phyloP scores from a whole-genome alignment of 495 filamentous ascomycete species.

The Lichenothelia convexa region DNA sequence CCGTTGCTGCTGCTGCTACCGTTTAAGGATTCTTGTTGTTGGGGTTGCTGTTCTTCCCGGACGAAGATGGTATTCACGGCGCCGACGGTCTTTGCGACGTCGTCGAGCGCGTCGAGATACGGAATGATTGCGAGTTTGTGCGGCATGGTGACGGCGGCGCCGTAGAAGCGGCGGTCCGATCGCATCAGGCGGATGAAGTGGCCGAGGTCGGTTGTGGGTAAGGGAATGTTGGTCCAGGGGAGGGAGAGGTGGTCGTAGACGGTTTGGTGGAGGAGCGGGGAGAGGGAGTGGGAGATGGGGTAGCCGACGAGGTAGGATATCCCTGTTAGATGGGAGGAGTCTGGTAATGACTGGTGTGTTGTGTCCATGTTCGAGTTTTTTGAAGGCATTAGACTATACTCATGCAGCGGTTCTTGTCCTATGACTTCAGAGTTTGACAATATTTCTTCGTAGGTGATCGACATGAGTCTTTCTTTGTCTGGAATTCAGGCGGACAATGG shows the following conservation, averaged over 20 bases:
- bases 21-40: too few species aligned
- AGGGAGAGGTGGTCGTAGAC: conserved; percentile 40
- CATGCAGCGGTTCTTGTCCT: too few species aligned
- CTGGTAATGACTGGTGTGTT: too few species aligned
- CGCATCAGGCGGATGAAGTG: conserved; percentile 32
- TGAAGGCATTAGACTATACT: too few species aligned
- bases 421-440: too few species aligned
- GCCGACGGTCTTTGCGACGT: conserved; percentile 47
- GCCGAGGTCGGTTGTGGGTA: conserved; percentile 33
- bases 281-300: conserved; percentile 48
- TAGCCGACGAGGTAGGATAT: conserved; percentile 39
- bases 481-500: too few species aligned
- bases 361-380: too few species aligned
- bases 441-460: too few species aligned
- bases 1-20: too few species aligned
- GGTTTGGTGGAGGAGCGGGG: conserved; percentile 47
- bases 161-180: conserved; percentile 31
- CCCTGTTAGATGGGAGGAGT: conserved; percentile 20
- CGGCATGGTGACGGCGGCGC: conserved; percentile 58
- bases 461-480: too few species aligned
- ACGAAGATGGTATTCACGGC: conserved; percentile 63
- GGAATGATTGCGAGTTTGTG: conserved; percentile 53
- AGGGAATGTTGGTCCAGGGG: conserved; percentile 41
- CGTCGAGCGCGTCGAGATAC: conserved; percentile 47
- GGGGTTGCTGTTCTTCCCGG: too few species aligned